Base-by-base conservation (phyloP, 345 rosid genomes). In the Aegle marmelos region DNA sequence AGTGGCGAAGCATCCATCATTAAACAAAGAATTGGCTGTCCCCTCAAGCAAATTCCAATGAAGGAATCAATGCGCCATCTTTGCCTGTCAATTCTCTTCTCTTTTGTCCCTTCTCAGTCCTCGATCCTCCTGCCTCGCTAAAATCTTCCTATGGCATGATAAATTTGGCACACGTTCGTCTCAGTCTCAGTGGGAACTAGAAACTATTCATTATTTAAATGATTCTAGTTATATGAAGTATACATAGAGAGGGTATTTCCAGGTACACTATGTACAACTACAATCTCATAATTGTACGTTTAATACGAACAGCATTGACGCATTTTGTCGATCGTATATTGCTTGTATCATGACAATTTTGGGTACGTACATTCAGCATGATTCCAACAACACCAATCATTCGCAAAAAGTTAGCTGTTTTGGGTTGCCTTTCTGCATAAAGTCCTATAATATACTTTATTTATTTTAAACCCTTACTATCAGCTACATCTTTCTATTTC, bases 1-100 rank as follows among this genome's bases (percentile, higher is more conserved):
- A 50, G 82, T 79, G 14, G 67, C 50, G 50, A 70, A 70, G 82
- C 86, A 82, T 80, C 68, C 27, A 82, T 76, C 48, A 85, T 76
- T 69, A 74, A 56, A 48, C 22, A 31, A 59, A 79, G 71, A 33
- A 81, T 75, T 72, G 75, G 73, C 66, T 58, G 74, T n/a, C 76
- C 77, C 57, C 69, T 58, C 61, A 41, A 68, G 83, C 79, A 67
- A 45, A 66, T 82, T 48, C 83, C 70, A 79, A 72, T 79, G 72
- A 68, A 79, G 70, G 61, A 68, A 53, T 45, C 50, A 53, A 64
- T 85, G 86, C 72, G 75, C 71, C 85, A 82, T 73, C 72, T 41
- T 58, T 25, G 53, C 77, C 76, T 37, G 71, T 68, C 84, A 76
- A 50, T 33, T 54, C 69, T 71, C 56, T 61, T 63, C 50, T 68